These are phyloP conservation scores for Ramalina intermedia DNA, from an alignment of 495 filamentous ascomycete species.

Conservation along the genomic window DNA sequence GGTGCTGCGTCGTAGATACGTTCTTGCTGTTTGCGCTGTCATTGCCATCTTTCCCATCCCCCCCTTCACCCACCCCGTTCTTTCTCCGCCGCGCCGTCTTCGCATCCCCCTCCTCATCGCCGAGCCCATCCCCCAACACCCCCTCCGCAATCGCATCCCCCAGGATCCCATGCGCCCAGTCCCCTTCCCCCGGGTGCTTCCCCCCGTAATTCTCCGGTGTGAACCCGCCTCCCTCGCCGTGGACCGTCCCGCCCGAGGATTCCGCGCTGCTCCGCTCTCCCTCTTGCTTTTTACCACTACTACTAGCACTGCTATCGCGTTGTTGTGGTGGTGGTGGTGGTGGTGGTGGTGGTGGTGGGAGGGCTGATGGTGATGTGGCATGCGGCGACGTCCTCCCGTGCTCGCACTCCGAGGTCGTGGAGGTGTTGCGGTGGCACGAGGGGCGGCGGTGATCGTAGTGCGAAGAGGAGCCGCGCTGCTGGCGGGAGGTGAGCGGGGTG, in stretches of 20 bases:
- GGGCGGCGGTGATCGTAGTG: conserved; percentile 2
- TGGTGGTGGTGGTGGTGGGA: neutral
- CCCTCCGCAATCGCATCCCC: conserved; percentile 26
- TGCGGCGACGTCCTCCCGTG: conserved; percentile 6
- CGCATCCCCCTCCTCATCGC: neutral
- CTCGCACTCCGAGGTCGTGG: conserved; percentile 11
- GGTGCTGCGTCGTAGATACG: conserved; percentile 45
- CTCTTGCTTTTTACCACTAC: neutral
- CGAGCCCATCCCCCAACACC: conserved; percentile 18
- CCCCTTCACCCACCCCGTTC: conserved; percentile 8
- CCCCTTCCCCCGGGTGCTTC: conserved; percentile 1
- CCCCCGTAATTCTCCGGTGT: conserved; percentile 1
- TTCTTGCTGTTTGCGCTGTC: conserved; percentile 28
- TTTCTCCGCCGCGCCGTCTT: conserved; percentile 5
- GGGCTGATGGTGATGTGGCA: neutral
- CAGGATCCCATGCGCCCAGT: conserved; percentile 15
- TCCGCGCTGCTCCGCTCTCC: neutral
- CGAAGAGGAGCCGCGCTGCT: neutral
- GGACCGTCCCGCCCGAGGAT: neutral
- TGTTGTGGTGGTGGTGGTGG: neutral
- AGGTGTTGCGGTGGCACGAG: conserved; percentile 4
- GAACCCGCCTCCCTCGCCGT: neutral
- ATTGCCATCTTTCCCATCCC: conserved; percentile 14
- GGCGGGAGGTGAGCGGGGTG: neutral
- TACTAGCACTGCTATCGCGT: neutral